Conservation (phyloP, 108 stramenopile genomes). For the Skeletonema costatum region DNA sequence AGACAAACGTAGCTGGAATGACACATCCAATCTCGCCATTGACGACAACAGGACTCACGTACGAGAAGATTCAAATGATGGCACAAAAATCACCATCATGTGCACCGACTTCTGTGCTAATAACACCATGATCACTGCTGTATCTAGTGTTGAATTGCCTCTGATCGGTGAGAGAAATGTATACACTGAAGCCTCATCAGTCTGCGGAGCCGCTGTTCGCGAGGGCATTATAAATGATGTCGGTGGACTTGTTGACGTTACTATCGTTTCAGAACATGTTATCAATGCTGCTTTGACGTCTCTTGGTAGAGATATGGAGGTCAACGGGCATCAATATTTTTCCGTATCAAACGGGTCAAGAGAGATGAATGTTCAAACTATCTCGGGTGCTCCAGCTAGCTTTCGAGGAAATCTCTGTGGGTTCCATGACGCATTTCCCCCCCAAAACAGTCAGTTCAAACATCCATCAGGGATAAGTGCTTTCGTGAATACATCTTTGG, state of each 20-base stretch:
- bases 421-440: conserved; percentile 60
- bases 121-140: neutral
- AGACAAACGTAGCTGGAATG: conserved; percentile 48
- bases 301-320: neutral
- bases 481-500: conserved; percentile 43
- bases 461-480: conserved; percentile 64
- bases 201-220: conserved; percentile 78
- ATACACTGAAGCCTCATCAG: conserved; percentile 65
- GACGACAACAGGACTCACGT: conserved; percentile 48
- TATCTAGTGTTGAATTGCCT: conserved; percentile 7
- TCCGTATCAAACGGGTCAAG: conserved; percentile 13
- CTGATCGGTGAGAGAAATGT: conserved; percentile 21
- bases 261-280: conserved; percentile 31
- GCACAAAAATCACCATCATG: conserved; percentile 60
- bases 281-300: neutral
- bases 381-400: conserved; percentile 74
- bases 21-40: conserved; percentile 55
- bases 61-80: conserved; percentile 81
- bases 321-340: conserved; percentile 20
- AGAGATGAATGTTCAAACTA: conserved; percentile 63
- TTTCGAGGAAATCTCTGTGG: conserved; percentile 69
- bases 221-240: conserved; percentile 54
- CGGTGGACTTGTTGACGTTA: conserved; percentile 50
- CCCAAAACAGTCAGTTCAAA: conserved; percentile 57
- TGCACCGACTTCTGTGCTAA: conserved; percentile 53